phyloP scores from a whole-genome alignment of 2,329 filamentous ascomycete species.

The Fusarium annulatum region DNA sequence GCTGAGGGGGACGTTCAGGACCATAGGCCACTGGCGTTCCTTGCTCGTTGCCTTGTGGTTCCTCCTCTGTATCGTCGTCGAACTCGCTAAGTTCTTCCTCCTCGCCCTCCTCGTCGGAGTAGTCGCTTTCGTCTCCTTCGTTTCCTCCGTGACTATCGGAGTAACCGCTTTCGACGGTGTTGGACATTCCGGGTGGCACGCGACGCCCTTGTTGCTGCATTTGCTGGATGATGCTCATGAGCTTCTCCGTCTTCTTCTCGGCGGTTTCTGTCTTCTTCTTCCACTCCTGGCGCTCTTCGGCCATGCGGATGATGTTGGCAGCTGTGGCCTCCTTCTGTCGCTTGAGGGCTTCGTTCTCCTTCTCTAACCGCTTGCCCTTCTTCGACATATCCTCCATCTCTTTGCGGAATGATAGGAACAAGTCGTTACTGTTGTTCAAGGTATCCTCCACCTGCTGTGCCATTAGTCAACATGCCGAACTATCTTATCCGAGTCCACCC shows the following conservation, averaged over 20 bases:
- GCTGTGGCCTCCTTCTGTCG: constrained; percentile 94
- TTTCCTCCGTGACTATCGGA: constrained; percentile 61
- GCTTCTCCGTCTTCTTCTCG: constrained; percentile 85
- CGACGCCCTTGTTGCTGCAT: constrained; percentile 96
- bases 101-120: constrained; percentile 71
- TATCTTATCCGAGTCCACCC: constrained; percentile 50
- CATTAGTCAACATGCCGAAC: constrained; percentile 43
- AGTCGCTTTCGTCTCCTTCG: constrained; percentile 71
- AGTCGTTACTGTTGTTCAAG: constrained; percentile 96
- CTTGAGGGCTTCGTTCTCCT: constrained; percentile 91
- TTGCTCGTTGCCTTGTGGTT: constrained; percentile 53
- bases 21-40: constrained; percentile 57
- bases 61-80: constrained; percentile 70
- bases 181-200: constrained; percentile 71
- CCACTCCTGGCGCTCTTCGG: constrained; percentile 88
- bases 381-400: constrained; percentile 99
- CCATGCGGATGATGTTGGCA: constrained; percentile 96
- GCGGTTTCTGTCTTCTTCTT: constrained; percentile 70
- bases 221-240: constrained; percentile 93
- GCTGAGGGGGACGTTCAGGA: constrained; percentile 60
- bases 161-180: constrained; percentile 69
- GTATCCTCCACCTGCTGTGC: constrained; percentile 89
- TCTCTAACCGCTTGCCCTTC: constrained; percentile 96
- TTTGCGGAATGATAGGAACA: constrained; percentile 96
- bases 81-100: constrained; percentile 73